Base-by-base conservation (phyloP, 2,329 filamentous ascomycete species). In the Aspergillus sp. region DNA sequence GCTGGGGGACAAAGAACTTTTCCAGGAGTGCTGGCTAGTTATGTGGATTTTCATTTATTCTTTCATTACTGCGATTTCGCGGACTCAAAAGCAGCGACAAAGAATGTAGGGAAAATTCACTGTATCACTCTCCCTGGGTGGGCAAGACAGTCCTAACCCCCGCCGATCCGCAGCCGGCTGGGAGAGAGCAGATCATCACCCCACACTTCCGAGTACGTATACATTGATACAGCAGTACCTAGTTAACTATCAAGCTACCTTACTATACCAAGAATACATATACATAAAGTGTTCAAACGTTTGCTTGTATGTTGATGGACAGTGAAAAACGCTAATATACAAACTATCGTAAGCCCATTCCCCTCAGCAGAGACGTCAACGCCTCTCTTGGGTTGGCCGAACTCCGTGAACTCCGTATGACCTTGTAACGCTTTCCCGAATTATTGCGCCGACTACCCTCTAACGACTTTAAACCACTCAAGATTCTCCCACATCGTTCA, bases 321-420 rank as follows among this genome's bases (percentile, higher is more conserved):
- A 31, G 27, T 31, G 27, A 31, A 27, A 41, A 5, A 56, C 31
- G 54, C 47, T 56, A 55, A 50, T 55, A 17, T 58, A 58, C 56
- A 58, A 50, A 50, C 44, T 47, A 58, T 47, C 24, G 27, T 15
- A 58, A 55, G 31, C 33, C 56, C 62, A 73, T 73, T 56, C 69
- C 68, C 67, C 64, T 63, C 23, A 70, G 64, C 57, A 67, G 61
- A 69, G 68, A 71, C 65, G 64, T 65, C 56, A 70, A 62, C 45
- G 66, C 64, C 65, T 69, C 64, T 57, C 64, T 63, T 23, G 57
- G 50, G 37, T 44, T 60, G 41, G 63, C 66, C 61, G 69, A 76
- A 73, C 75, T 72, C 70, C 73, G 63, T 62, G 70, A 76, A 74
- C 74, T 75, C 74, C 76, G 67, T 66, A 64, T 69, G 65, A 70